These are phyloP conservation scores for Candida schatavii DNA, from an alignment of 805 yeast species.

Conservation along the genomic window DNA sequence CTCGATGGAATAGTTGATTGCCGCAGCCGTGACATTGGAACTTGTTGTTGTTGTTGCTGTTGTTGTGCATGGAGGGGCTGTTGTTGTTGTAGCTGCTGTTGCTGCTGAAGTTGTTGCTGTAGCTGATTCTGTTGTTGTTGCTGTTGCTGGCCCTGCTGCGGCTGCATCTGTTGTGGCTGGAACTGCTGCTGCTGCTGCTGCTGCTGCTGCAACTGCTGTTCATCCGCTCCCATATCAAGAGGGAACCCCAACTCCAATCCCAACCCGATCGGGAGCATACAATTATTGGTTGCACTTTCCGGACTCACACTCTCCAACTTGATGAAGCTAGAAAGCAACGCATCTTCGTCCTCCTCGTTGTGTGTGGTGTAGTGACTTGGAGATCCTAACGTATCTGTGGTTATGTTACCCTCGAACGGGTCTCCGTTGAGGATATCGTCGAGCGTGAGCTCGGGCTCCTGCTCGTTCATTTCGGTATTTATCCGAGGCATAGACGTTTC, in stretches of 20 bases:
- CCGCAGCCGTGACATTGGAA: background rate
- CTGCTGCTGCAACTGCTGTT: background rate
- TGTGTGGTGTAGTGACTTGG: background rate
- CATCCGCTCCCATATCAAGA: background rate
- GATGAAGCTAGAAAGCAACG: slow-evolving; percentile 9
- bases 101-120: background rate
- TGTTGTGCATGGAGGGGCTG: background rate
- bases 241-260: background rate
- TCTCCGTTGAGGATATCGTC: slow-evolving; percentile 16
- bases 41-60: background rate
- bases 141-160: background rate
- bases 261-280: background rate
- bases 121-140: background rate
- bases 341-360: slow-evolving; percentile 4
- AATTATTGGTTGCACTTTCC: background rate
- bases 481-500: no score
- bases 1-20: background rate
- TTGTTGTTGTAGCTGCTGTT: background rate
- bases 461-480: no score
- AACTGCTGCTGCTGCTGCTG: background rate
- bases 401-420: slow-evolving; percentile 11
- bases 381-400: background rate
- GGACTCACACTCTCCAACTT: slow-evolving; percentile 6
- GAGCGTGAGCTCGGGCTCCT: slow-evolving; percentile 8
- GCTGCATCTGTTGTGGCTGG: background rate